Evolutionary conservation across 1,139 yeast genomes (phyloP), one percentile per base, ranked within the genome.

Genomic region (Debaryomycetaceae sp.): DNA sequence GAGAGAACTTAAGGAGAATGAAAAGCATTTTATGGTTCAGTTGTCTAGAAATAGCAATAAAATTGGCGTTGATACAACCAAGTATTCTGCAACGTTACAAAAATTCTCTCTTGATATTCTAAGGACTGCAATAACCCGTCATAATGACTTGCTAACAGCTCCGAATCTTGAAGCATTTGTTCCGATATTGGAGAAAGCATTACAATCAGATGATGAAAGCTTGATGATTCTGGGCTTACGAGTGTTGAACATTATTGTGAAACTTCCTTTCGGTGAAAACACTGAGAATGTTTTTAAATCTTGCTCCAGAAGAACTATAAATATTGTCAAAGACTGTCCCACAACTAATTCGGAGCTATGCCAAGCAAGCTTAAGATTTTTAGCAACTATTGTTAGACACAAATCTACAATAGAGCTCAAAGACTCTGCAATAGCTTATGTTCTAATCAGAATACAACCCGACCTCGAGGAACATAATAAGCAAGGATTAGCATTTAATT

Each of bases 381-480:
- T 93, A 48, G 80, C 97, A 1, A 74, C 87, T 3, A 75, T 89
- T 29, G 72, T 93, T 40, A 80, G 91, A 54, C 84, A 85, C 52
- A 84, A 81, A 55, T 76, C 79, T 4, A 84, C 83, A 39, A 70
- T 89, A 42, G 70, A 77, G 41, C 63, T 91, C 54, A 87, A 86
- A 56, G 87, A 85, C 40, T 68, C 81, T 1, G 89, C 96, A 0
- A 62, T 91, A 38, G 84, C 89, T 45, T 89, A 87, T 58, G 69
- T 93, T 29, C 66, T 95, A 52, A 78, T 81, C n/a, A 77, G 89
- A 50, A 72, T 93, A 45, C 82, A 80, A 58, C 96, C 97, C 1
- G 99, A 93, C 65, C 68, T 95, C 47, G 95, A 88, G 57, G 97
- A 93, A 56, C 96, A 97, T 3, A 84, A 81, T 54, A 80, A 85